phyloP scores from a whole-genome alignment of 768 basidiomycete species.

The Tricholoma bakamatsutake region DNA sequence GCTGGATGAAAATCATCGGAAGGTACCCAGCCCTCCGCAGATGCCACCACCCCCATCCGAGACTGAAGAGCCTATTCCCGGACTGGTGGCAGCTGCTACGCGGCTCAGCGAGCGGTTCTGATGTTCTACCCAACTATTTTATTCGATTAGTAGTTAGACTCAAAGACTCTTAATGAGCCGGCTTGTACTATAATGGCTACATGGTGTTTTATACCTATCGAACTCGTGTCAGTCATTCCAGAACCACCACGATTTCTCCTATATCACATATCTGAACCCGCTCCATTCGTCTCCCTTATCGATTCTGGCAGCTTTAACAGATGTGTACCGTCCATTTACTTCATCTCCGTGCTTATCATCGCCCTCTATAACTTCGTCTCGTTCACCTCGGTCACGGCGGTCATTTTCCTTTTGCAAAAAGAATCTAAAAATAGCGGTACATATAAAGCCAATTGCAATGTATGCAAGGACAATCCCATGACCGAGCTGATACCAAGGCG shows the following conservation, averaged over 20 bases:
- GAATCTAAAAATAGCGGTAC: constrained; percentile 41
- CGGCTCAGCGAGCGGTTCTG: constrained; percentile 24
- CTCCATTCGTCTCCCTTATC: constrained; percentile 73
- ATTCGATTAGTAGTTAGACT: constrained; percentile 21
- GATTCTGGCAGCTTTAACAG: constrained; percentile 48
- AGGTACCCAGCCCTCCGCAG: constrained; percentile 23
- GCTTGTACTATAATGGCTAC: too few relatives aligned
- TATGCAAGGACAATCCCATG: constrained; percentile 68
- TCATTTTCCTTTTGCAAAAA: constrained; percentile 54
- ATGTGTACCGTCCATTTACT: constrained; percentile 48
- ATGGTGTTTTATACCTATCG: too few relatives aligned
- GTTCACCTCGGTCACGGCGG: constrained; percentile 56
- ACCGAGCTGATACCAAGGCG: constrained; percentile 64
- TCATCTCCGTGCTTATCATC: constrained; percentile 36
- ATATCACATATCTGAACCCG: constrained; percentile 65
- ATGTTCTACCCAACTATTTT: constrained; percentile 17
- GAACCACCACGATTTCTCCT: constrained; percentile 7
- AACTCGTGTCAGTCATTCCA: too few relatives aligned
- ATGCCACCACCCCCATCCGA: constrained; percentile 26
- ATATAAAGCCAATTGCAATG: constrained; percentile 58
- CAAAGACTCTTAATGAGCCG: not conserved
- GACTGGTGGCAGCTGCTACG: constrained; percentile 42
- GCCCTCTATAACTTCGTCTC: constrained; percentile 59
- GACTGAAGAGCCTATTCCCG: constrained; percentile 39
- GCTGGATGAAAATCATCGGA: constrained; percentile 77